Evolutionary conservation across 306 rosid genomes (phyloP), one percentile per base, ranked within the genome.

Genomic region (Prunus mira): DNA sequence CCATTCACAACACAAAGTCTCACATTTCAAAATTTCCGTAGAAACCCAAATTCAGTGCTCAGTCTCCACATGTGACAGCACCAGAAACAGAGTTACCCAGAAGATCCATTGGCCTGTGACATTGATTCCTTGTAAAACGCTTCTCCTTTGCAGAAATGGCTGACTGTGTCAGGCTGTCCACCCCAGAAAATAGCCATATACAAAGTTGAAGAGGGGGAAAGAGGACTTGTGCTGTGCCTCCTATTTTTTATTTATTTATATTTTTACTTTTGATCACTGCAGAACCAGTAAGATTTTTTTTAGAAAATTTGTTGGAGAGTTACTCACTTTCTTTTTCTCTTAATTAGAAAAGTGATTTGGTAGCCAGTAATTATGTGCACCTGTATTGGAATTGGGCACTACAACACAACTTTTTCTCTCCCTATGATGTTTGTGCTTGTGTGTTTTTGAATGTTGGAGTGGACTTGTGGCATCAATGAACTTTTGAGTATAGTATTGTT

Each of bases 171-270:
- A 2, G 97, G 97, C 1, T 96, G 90, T 43, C 98, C 97, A 0
- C 85, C 85, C 3, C 98, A 95, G 97, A 95, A 92, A 84, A 92
- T 95, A 96, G 88, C 76, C 9, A 92, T 92, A 20, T 76, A 89
- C 45, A 92, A 78, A 80, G 97, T 95, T 51, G 83, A 90, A 3
- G 97, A 92, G 1, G 97, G 98, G 32, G 97, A 95, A 81, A 84
- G 97, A 82, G 98, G 97, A 20, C 89, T 95, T 25, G 97, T 95
- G 9, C 43, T 7, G 43, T 38, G 43, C 43, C 43, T 7, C 9
- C 43, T 79, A 92, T 97, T 15, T 83, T 79, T 97, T 95, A 1
- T 97, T 95, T 5, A 30, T 5, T 4, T 6, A 38, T 38, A 38
- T 38, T 38, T 38, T 38, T 7, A 38, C 78, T 92, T 95, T 65